phyloP scores from a whole-genome alignment of 2,329 filamentous ascomycete genomes.

The Rachicladosporium sp. region DNA sequence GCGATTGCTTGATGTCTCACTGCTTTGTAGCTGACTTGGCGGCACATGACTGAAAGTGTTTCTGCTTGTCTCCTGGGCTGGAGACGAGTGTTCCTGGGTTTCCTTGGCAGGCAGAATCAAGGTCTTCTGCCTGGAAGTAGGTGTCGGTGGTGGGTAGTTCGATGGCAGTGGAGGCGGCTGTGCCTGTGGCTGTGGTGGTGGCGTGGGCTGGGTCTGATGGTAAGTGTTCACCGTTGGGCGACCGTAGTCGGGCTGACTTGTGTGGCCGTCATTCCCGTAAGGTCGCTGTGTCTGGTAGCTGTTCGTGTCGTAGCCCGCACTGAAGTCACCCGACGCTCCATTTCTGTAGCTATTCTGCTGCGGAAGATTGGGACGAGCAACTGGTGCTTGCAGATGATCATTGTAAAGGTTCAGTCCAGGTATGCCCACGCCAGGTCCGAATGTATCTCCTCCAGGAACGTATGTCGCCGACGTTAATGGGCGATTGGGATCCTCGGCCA shows the following conservation, averaged over 20 bases:
- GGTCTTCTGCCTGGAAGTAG: slow-evolving; percentile 18
- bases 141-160: slow-evolving; percentile 21
- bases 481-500: slow-evolving; percentile 21
- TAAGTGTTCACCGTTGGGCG: slow-evolving; percentile 5
- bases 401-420: slow-evolving; percentile 49
- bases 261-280: slow-evolving; percentile 12
- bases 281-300: slow-evolving; percentile 6
- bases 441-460: slow-evolving; percentile 72
- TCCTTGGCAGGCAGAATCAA: slow-evolving; percentile 24
- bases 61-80: slow-evolving; percentile 17
- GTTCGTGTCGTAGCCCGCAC: slow-evolving; percentile 21
- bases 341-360: slow-evolving; percentile 41
- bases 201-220: slow-evolving; percentile 5
- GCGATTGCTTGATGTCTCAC: slow-evolving; percentile 23
- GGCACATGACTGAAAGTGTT: slow-evolving; percentile 10
- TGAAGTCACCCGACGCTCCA: slow-evolving; percentile 45
- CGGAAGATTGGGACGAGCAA: slow-evolving; percentile 10
- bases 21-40: slow-evolving; percentile 9
- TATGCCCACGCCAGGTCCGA: slow-evolving; percentile 83
- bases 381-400: slow-evolving; percentile 10
- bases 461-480: slow-evolving; percentile 73
- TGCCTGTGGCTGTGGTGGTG: slow-evolving; percentile 5
- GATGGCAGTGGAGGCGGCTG: slow-evolving; percentile 14
- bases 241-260: slow-evolving; percentile 10
- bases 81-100: slow-evolving; percentile 25